Base-by-base conservation (phyloP, 108 stramenopile genomes). In the Skeletonema menzelii region DNA sequence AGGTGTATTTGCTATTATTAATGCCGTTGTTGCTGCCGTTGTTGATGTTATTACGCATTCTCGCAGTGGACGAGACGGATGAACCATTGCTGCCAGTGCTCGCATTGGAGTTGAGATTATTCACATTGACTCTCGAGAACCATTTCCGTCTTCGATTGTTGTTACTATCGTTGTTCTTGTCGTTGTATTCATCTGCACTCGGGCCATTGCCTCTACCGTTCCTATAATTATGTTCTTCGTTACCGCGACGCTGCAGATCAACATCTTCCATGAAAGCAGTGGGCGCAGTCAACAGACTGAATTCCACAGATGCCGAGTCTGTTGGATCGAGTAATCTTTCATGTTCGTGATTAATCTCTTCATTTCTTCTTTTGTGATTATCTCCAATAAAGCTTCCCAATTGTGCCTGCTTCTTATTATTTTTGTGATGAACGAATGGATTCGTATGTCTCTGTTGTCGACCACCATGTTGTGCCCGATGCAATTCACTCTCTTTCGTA, bases 221-320 rank as follows among this genome's bases (percentile, higher is more conserved):
- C 22, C 22, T 42, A 42, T 42, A 11, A 1, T 42, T 42, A n/a
- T 22, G 49, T 22, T 53, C 22, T 20, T 53, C 49, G 40, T n/a
- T n/a, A 20, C 22, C 10, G 49, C 1, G 49, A 53, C 22, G 20
- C 35, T 37, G 35, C 49, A 53, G 22, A 8, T 53, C 49, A 22
- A 53, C 8, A 22, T 53, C 49, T 22, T 53, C 49, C 49, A 53
- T 53, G 49, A 53, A 53, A 53, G 49, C 49, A 10, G 49, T 53
- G 49, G 49, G 49, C n/a, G 49, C 3, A 22, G 49, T 53, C 49
- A 53, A 53, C 49, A 53, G 22, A 24, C 49, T 53, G 20, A 53
- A 53, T 53, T 53, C 49, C 10, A 53, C 22, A 10, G 20, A 22
- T 22, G 4, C 49, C 49, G 49, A 53, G 11, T 53, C 49, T 7